These are phyloP conservation scores for Protostelium mycophagum DNA, from an alignment of 78 protist species.

Conservation along the genomic window DNA sequence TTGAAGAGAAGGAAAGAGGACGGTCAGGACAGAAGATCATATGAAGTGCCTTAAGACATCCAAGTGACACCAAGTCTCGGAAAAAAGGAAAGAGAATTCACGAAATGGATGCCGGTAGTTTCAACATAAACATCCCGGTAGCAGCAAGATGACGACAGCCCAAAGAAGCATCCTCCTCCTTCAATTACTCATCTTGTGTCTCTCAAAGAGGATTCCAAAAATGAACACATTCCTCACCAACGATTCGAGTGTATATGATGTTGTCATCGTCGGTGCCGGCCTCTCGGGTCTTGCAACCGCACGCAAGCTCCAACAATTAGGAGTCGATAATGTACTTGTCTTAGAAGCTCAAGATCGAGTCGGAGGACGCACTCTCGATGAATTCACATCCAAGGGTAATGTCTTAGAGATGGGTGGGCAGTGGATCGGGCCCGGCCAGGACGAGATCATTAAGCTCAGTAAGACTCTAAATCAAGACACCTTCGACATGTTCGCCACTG, in stretches of 20 bases:
- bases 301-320: slow-evolving; percentile 8
- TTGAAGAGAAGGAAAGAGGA: too few relatives aligned
- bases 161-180: too few relatives aligned
- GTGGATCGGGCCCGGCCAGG: not conserved
- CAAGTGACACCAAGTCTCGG: too few relatives aligned
- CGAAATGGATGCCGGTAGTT: too few relatives aligned
- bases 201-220: too few relatives aligned
- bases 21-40: too few relatives aligned
- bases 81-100: too few relatives aligned
- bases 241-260: slow-evolving; percentile 21
- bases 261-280: slow-evolving; percentile 47
- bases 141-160: too few relatives aligned
- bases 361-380: not conserved
- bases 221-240: too few relatives aligned
- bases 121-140: too few relatives aligned
- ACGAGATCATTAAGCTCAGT: not conserved
- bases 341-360: not conserved
- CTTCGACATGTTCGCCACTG: not conserved
- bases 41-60: too few relatives aligned
- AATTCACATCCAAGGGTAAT: not conserved
- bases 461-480: not conserved
- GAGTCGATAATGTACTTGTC: not conserved
- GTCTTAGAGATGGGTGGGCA: not conserved
- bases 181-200: too few relatives aligned
- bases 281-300: slow-evolving; percentile 48